Conservation (phyloP, 768 basidiomycete genomes). For the Pluteus cervinus region DNA sequence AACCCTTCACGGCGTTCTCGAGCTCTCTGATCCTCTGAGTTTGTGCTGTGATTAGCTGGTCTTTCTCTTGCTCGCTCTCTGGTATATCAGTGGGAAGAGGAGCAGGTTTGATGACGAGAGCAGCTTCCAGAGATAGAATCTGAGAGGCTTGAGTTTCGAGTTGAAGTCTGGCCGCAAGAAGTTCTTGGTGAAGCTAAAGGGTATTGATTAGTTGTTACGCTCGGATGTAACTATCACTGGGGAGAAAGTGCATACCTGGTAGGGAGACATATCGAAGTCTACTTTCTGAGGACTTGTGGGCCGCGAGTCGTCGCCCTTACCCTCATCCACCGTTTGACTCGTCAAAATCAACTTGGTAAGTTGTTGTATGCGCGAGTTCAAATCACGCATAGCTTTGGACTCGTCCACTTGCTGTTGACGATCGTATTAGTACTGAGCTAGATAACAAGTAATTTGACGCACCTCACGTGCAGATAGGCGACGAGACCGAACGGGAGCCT, state of each 20-base stretch:
- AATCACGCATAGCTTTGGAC: conserved; percentile 77
- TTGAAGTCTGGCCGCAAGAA: conserved; percentile 71
- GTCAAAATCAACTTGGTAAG: conserved; percentile 82
- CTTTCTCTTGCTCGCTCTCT: conserved; percentile 71
- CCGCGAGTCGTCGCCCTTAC: conserved; percentile 61
- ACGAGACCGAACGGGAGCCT: conserved; percentile 43
- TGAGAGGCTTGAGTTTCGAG: conserved; percentile 78
- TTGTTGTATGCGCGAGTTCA: conserved; percentile 75
- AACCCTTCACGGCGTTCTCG: conserved; percentile 62
- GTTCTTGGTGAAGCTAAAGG: conserved; percentile 76
- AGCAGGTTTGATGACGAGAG: conserved; percentile 65
- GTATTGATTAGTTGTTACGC: conserved; percentile 3
- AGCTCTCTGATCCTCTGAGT: conserved; percentile 72
- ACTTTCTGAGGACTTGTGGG: conserved; percentile 83
- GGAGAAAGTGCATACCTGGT: conserved; percentile 47
- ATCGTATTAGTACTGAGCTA: not conserved
- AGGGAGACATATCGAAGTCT: conserved; percentile 86
- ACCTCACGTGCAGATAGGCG: conserved; percentile 49
- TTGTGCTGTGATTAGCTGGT: conserved; percentile 68
- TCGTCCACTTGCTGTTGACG: conserved; percentile 72
- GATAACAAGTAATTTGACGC: conserved; percentile 6
- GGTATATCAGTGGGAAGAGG: conserved; percentile 54
- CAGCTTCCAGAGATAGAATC: conserved; percentile 77
- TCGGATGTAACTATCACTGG: not conserved
- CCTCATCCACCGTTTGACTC: conserved; percentile 74